Base-by-base conservation (phyloP, 345 rosid genomes). In the Rhodomyrtus tomentosa region DNA sequence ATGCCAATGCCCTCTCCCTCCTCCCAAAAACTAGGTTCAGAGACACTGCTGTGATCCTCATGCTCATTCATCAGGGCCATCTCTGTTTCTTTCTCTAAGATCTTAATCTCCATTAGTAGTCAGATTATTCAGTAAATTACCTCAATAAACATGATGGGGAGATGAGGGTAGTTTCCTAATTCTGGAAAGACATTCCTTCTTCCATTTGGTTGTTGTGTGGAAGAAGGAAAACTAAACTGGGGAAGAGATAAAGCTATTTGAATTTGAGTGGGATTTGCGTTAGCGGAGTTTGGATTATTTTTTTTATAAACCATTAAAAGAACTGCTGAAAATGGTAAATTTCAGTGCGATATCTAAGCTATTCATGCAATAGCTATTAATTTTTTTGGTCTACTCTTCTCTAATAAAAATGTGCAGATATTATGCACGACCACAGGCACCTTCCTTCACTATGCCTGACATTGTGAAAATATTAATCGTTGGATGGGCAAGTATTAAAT, bases 31-130 rank as follows among this genome's bases (percentile, higher is more conserved):
- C 89, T 55, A 84, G 95, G 50, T 96, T 88, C 84, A 92, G 99
- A 89, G 99, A 96, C 20, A 53, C 90, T 18, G 98, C 98, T 7
- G 93, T 96, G 9, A 24, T 95, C n/a, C 98, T 96, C 82, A 96
- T 96, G 99, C 98, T 96, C 85, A 93, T 96, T 72, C 99, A 96
- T 80, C 98, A 94, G 93, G 96, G 90, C 82, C 54, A 13, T 45
- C 40, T 32, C 58, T 15, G 54, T 40, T 45, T 42, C 36, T 14
- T 42, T 55, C 49, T 48, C 38, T 20, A 22, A 55, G 50, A 27
- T 49, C 72, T 68, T 38, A 2, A 81, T 51, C 55, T 49, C 38
- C 56, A 49, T 81, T 18, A 22, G 24, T 29, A 49, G 55, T 29
- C 21, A 45, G 36, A 29, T 51, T 27, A 29, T 54, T 54, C 13